A percentile compares a stretch with the other conserved stretches of the same genome.
These are phyloP conservation scores for Colletotrichum orchidophilum DNA, from an alignment of 2,329 filamentous ascomycete genomes.

Conservation along the genomic window DNA sequence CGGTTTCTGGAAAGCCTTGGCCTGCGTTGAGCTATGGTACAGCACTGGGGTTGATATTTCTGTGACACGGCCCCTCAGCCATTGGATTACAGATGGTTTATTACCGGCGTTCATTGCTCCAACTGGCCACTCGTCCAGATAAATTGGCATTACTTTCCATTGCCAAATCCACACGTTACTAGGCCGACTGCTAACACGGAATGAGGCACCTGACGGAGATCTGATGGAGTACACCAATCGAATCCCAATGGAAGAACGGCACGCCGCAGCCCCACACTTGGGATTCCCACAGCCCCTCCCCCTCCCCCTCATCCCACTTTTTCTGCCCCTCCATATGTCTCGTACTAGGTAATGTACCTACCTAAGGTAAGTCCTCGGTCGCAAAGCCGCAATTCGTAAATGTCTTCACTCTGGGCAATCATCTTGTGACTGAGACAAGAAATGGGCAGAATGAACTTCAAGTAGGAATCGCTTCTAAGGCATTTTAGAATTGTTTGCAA, in stretches of 20 bases:
- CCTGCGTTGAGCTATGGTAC: neutral
- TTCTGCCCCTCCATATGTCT: slow-evolving; percentile 13
- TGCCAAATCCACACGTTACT: neutral
- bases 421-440: neutral
- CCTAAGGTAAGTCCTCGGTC: too few relatives aligned
- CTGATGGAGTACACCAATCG: neutral
- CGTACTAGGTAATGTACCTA: too few relatives aligned
- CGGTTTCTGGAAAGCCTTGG: neutral
- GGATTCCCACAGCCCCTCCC: slow-evolving; percentile 18
- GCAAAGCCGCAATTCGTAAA: neutral
- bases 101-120: slow-evolving; percentile 24
- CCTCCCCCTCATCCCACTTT: slow-evolving; percentile 18
- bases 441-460: neutral
- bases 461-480: neutral
- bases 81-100: neutral
- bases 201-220: neutral
- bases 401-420: neutral
- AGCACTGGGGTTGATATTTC: neutral
- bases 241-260: neutral
- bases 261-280: slow-evolving; percentile 7
- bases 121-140: neutral
- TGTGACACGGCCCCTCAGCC: neutral
- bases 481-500: neutral
- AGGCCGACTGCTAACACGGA: neutral
- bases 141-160: slow-evolving; percentile 26